Conservation (phyloP, 2,329 filamentous ascomycete genomes). For the Xylariaceae sp. region DNA sequence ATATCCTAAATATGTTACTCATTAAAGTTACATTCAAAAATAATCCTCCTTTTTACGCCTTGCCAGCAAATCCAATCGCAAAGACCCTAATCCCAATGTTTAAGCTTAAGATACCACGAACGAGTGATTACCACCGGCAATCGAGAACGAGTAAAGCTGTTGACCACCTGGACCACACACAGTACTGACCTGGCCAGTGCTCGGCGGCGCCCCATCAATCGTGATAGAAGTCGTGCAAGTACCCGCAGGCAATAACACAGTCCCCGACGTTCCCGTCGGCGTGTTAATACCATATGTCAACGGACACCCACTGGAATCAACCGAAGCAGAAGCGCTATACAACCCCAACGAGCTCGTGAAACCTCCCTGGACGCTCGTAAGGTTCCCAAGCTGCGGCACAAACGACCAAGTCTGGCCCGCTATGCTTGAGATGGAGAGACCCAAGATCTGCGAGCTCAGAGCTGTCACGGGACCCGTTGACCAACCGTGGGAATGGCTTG, state of each 20-base stretch:
- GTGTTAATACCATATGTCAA: neutral
- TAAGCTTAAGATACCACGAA: neutral
- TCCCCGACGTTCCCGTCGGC: neutral
- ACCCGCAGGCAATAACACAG: neutral
- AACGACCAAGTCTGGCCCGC: conserved; percentile 36
- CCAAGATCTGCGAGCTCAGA: conserved; percentile 41
- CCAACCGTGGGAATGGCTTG: conserved; percentile 50
- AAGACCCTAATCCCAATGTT: neutral
- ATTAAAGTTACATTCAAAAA: too few relatives aligned
- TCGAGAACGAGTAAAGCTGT: neutral
- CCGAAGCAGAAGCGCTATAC: conserved; percentile 14
- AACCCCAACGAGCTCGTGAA: conserved; percentile 38
- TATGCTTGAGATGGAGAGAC: conserved; percentile 36
- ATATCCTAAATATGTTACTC: too few relatives aligned
- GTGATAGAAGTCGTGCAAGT: neutral
- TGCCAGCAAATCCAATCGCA: neutral
- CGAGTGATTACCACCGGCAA: neutral
- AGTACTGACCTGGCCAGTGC: neutral
- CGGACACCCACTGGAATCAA: neutral
- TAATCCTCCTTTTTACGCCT: too few relatives aligned
- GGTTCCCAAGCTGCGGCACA: conserved; percentile 38
- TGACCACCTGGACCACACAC: neutral
- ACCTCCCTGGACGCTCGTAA: conserved; percentile 37
- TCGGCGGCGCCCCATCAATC: neutral
- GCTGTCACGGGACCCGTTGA: conserved; percentile 45